Evolutionary conservation across 2,329 filamentous ascomycete species (phyloP).

Genomic region (Colletotrichum graminicola): DNA sequence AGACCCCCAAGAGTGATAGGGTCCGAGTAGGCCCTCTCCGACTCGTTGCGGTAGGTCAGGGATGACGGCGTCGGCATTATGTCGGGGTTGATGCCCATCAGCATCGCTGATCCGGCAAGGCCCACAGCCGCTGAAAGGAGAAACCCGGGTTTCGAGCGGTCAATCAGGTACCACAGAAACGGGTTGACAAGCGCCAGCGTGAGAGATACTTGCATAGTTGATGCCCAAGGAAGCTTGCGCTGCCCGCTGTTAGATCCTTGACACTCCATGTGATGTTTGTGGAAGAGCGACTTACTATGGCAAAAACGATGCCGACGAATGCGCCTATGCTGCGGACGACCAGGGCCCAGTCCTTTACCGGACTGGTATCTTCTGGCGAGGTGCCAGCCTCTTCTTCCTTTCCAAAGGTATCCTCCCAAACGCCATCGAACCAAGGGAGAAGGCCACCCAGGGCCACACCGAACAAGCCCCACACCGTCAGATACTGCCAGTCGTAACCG

Average conservation of each 20-base stretch:
- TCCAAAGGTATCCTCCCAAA: conserved; percentile 73
- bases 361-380: conserved; percentile 49
- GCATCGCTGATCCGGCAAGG: conserved; percentile 76
- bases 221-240: conserved; percentile 93
- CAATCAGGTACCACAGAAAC: conserved; percentile 95
- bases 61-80: conserved; percentile 78
- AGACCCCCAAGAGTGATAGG: conserved; percentile 63
- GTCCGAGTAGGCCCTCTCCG: conserved; percentile 40
- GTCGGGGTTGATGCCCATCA: conserved; percentile 82
- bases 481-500: conserved; percentile 72
- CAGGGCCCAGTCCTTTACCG: conserved; percentile 79
- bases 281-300: conserved; percentile 75
- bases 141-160: conserved; percentile 88
- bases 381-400: conserved; percentile 48
- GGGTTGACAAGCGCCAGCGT: conserved; percentile 93
- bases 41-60: conserved; percentile 47
- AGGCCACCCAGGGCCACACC: conserved; percentile 83
- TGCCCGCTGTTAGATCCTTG: conserved; percentile 51
- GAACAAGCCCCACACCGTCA: conserved; percentile 84
- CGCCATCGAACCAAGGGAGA: conserved; percentile 84
- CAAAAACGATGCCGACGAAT: conserved; percentile 72
- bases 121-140: conserved; percentile 82
- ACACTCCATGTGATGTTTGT: background rate
- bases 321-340: conserved; percentile 70
- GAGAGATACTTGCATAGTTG: conserved; percentile 90